Percentiles rank a stretch among this genome's conserved stretches.
Conservation (phyloP, 192 early-diverging fungal species). For the Coemansia sp. region DNA sequence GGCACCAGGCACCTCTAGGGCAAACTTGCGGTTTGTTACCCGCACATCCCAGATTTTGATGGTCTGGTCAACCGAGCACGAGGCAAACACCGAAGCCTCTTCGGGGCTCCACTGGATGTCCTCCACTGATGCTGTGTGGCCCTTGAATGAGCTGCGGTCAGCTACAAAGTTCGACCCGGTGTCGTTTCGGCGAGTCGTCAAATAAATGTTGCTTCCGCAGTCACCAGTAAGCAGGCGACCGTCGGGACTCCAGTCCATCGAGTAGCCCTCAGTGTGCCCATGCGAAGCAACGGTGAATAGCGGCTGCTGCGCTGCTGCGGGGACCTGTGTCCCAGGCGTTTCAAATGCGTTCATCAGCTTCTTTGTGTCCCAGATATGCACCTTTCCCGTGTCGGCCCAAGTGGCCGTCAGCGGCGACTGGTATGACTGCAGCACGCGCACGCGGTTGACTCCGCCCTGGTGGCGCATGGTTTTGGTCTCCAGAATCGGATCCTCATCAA, state of each 20-base stretch:
- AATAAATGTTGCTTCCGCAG: constrained; percentile 69
- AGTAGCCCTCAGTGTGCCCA: constrained; percentile 84
- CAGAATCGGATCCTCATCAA: constrained; percentile 93
- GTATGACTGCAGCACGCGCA: constrained; percentile 57
- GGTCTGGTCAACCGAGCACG: constrained; percentile 84
- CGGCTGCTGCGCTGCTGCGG: constrained; percentile 62
- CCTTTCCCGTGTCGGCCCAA: constrained; percentile 94
- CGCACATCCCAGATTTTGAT: constrained; percentile 94
- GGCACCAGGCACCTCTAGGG: constrained; percentile 71
- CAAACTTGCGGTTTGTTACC: constrained; percentile 61
- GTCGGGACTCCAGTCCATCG: constrained; percentile 88
- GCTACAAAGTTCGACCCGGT: constrained; percentile 62
- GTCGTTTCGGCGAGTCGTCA: constrained; percentile 66
- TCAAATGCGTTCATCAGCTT: constrained; percentile 71
- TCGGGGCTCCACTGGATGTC: constrained; percentile 97
- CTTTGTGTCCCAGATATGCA: constrained; percentile 88
- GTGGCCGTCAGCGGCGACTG: constrained; percentile 80
- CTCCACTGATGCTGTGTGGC: constrained; percentile 84
- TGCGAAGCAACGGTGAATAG: constrained; percentile 80
- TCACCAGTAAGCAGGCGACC: constrained; percentile 84
- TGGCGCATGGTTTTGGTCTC: constrained; percentile 81
- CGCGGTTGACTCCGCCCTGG: constrained; percentile 86
- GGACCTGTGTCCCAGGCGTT: constrained; percentile 66
- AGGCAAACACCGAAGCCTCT: constrained; percentile 88
- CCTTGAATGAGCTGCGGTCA: constrained; percentile 70